Evolutionary conservation across 2,329 filamentous ascomycete genomes (phyloP), one percentile per base, ranked within the genome.

Genomic region (Macrophomina phaseolina): DNA sequence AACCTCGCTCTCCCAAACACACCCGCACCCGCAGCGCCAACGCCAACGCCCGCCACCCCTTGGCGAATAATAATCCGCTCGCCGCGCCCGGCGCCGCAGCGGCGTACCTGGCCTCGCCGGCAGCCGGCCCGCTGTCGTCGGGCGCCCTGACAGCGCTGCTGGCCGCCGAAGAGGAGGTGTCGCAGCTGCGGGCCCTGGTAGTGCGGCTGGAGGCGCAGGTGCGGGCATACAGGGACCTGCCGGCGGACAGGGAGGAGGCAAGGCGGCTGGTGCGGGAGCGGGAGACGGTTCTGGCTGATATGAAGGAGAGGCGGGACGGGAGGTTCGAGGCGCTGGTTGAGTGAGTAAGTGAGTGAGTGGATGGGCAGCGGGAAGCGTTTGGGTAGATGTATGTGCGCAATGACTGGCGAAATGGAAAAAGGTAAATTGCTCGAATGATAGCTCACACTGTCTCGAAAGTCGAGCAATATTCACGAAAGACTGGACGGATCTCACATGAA

Each of bases 321-420:
- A 82, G 92, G 65, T 96, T 97, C 75, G 92, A 94, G 74, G 86
- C 84, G 1, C 76, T 95, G 55, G 87, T 92, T 2, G 87, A 89
- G 51, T 2, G 87, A 89, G 51, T 66, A 32, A 46, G 18, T 23
- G 23, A 23, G 23, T 23, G 23, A 23, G 23, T 23, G 23, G 2
- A 23, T 23, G 23, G 23, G 23, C 23, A 23, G 23, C 23, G 23
- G 23, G 2, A 23, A 23, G 23, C 23, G 23, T 23, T 23, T 23
- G 23, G 23, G 23, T 23, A 23, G 23, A 23, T 23, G 23, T 23
- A 23, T 23, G 23, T 23, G 23, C 23, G 23, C 23, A 23, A 23
- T 9, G 38, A 8, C 6, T n/a, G 48, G 6, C 18, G 23, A 23
- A 3, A 23, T 23, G 23, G 23, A 23, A 23, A 2, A 23, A 23